Evolutionary conservation across 768 basidiomycete species (phyloP).

Genomic region (Tulasnella calospora): DNA sequence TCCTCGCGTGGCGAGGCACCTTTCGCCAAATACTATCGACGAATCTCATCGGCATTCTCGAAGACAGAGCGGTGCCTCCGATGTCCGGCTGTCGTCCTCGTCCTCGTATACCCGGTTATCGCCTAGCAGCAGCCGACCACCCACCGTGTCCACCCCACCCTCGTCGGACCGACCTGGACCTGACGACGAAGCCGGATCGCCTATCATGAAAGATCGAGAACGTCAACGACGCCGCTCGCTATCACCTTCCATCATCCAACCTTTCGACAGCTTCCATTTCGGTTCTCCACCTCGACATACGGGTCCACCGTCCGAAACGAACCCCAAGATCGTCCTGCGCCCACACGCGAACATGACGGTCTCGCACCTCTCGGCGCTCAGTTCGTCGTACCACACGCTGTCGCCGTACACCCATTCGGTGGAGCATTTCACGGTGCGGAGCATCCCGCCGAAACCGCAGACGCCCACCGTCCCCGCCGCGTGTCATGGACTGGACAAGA

Average conservation of each 20-base stretch:
- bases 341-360: constrained; percentile 69
- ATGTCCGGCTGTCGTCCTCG: constrained; percentile 1
- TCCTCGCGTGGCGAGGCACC: background rate
- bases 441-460: constrained; percentile 38
- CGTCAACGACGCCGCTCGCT: constrained; percentile 11
- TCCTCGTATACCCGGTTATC: constrained; percentile 24
- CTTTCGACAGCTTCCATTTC: constrained; percentile 17
- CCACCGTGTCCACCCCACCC: constrained; percentile 26
- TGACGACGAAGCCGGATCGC: constrained; percentile 26
- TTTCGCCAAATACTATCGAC: background rate
- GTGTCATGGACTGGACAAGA: constrained; percentile 22
- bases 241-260: constrained; percentile 20
- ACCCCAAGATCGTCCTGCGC: constrained; percentile 38
- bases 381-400: constrained; percentile 85
- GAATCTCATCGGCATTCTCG: background rate
- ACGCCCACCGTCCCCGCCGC: constrained; percentile 29
- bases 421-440: constrained; percentile 77
- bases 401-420: constrained; percentile 88
- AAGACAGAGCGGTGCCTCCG: constrained; percentile 15
- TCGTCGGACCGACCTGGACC: constrained; percentile 25
- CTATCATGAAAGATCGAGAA: constrained; percentile 2
- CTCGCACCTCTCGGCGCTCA: constrained; percentile 80
- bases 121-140: constrained; percentile 17
- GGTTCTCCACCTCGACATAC: constrained; percentile 20
- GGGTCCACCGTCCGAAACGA: constrained; percentile 6